Evolutionary conservation across 805 yeast species (phyloP), one percentile per base, ranked within the genome.

Genomic region (Isabelozyma gotoi): DNA sequence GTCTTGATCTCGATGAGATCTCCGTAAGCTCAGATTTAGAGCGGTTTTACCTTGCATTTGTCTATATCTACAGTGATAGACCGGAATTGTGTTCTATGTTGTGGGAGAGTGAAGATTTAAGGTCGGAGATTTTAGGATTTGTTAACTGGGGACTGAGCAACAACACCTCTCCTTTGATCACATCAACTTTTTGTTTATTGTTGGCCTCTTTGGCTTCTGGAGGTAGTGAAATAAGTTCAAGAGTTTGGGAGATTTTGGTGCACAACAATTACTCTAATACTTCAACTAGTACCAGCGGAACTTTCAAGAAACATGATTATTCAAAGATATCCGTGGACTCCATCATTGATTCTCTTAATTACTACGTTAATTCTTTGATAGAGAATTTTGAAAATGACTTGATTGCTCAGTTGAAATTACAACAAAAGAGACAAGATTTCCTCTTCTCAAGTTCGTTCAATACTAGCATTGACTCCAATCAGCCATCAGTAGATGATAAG

Each of bases 111-210:
- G 71, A 65, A 10, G 60, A 55, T 16, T 40, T 40, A 2, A 44
- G 53, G 18, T 77, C 84, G 11, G 82, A 82, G 44, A 71, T 88
- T 2, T 74, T 80, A 55, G 97, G 96, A 0, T 91, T 94, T 51
- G 71, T 92, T 33, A 80, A 79, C 43, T 94, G 98, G 98, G 95
- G 96, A 0, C 73, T 94, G 2, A 81, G 80, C 46, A 82, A 87
- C 54, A 89, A 83, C 47, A 67, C 75, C 1, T 88, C 88, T 12
- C 84, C 92, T 7, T 70, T 89, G 39, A 88, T 90, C 68, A 79
- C 88, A 40, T 85, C 98, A 0, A 79, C 96, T 0, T 89, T 84
- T 55, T 81, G 91, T 50, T 73, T 88, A 44, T 77, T 92, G 74
- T 69, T 92, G 44, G 82, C 95, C 2, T 84, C 94, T 5, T 69